These are phyloP conservation scores for Arctostaphylos glauca DNA, from an alignment of 148 eudicot species.

Conservation along the genomic window DNA sequence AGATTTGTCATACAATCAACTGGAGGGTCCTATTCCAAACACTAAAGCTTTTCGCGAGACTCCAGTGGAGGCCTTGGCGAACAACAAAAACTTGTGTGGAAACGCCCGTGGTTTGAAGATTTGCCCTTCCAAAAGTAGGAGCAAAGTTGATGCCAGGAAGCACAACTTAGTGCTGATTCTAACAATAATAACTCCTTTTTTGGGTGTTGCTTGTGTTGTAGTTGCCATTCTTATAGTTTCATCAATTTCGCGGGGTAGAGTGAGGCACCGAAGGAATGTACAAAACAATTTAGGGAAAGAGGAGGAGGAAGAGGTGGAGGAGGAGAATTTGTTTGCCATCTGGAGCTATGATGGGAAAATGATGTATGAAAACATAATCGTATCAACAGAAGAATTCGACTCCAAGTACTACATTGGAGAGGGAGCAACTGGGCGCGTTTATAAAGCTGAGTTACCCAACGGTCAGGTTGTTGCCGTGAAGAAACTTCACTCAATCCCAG, in stretches of 20 bases:
- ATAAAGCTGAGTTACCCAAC: not conserved
- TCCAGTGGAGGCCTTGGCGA: slow-evolving; percentile 22
- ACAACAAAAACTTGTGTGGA: slow-evolving; percentile 42
- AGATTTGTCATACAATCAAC: slow-evolving; percentile 49
- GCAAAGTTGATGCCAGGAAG: not conserved
- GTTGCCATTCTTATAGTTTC: slow-evolving; percentile 10
- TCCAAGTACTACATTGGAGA: not conserved
- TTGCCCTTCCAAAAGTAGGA: slow-evolving; percentile 20
- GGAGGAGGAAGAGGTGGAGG: no score
- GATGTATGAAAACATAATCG: not conserved
- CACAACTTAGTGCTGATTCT: not conserved
- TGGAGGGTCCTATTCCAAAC: slow-evolving; percentile 50
- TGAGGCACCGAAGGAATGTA: not conserved
- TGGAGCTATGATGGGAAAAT: not conserved
- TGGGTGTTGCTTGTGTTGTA: slow-evolving; percentile 22
- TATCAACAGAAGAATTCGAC: not conserved
- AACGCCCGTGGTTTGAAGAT: slow-evolving; percentile 30
- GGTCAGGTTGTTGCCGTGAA: slow-evolving; percentile 50
- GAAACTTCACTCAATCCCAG: slow-evolving; percentile 27
- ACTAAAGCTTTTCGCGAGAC: slow-evolving; percentile 32
- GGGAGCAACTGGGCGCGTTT: not conserved
- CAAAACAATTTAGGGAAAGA: not conserved
- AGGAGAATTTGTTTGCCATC: not conserved
- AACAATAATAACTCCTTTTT: slow-evolving; percentile 14
- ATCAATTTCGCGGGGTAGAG: not conserved